phyloP scores from a whole-genome alignment of 2,329 filamentous ascomycete genomes.

The Coleophoma cylindrospora region DNA sequence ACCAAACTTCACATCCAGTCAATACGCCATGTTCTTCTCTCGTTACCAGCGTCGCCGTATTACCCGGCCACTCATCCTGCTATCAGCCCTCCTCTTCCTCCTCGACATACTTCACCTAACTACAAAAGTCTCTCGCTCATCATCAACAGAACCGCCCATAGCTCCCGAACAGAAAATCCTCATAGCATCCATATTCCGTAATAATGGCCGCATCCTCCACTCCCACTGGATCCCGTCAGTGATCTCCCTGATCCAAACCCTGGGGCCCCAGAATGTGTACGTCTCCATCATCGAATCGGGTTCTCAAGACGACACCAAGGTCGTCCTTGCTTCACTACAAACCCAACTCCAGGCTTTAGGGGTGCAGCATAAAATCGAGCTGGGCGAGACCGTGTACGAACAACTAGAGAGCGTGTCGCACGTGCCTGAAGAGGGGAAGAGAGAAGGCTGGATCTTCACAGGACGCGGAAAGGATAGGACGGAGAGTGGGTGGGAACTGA shows the following conservation, averaged over 20 bases:
- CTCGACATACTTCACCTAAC: too few relatives aligned
- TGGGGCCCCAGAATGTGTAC: constrained; percentile 60
- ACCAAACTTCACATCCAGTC: not conserved
- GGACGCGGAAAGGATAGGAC: constrained; percentile 33
- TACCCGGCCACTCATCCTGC: not conserved
- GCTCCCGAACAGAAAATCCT: constrained; percentile 38
- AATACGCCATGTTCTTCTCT: not conserved
- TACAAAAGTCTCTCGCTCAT: too few relatives aligned
- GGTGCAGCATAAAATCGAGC: constrained; percentile 47
- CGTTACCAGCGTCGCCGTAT: not conserved
- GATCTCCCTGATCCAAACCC: constrained; percentile 45
- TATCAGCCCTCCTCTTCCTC: not conserved
- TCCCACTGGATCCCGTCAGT: constrained; percentile 59
- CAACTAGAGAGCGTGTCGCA: constrained; percentile 35
- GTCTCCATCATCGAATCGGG: constrained; percentile 65
- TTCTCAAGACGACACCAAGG: constrained; percentile 65
- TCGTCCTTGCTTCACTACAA: constrained; percentile 52
- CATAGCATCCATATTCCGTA: constrained; percentile 67
- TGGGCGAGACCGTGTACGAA: constrained; percentile 52
- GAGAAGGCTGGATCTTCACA: constrained; percentile 58
- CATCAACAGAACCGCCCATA: too few relatives aligned
- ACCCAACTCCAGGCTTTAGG: constrained; percentile 42
- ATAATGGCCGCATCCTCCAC: constrained; percentile 53
- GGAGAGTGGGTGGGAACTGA: constrained; percentile 36
- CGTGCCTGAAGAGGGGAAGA: constrained; percentile 13